phyloP scores from a whole-genome alignment of 768 basidiomycete species.

The Mycena indigotica region DNA sequence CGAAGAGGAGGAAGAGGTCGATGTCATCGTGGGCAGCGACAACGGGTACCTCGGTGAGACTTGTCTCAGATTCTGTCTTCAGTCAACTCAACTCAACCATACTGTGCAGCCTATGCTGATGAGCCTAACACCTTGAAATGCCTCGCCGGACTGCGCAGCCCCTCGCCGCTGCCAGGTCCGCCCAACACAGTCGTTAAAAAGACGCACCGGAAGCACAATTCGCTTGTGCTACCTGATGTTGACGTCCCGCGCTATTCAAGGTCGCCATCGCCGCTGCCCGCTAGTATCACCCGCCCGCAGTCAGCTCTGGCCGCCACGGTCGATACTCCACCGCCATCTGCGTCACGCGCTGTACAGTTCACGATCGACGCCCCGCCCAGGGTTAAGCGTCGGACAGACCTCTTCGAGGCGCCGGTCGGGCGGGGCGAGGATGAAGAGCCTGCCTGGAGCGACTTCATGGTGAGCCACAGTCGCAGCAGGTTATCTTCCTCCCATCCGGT shows the following conservation, averaged over 20 bases:
- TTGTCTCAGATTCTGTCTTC: neutral
- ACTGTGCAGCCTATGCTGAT: neutral
- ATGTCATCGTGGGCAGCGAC: neutral
- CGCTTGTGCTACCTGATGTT: neutral
- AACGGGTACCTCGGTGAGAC: neutral
- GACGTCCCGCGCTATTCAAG: no score
- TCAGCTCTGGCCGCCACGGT: neutral
- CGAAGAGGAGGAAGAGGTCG: neutral
- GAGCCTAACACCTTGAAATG: neutral
- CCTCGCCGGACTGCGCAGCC: neutral
- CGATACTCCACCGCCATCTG: neutral
- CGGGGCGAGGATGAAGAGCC: constrained; percentile 1
- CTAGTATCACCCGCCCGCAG: neutral
- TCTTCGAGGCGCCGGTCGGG: neutral
- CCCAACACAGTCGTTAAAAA: neutral
- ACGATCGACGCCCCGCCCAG: neutral
- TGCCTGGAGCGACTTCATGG: constrained; percentile 1
- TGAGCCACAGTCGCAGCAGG: no score
- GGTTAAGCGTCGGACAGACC: neutral
- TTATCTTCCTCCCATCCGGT: no score
- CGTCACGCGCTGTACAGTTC: neutral
- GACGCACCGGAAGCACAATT: neutral
- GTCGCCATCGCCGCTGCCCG: no score
- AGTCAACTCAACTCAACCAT: neutral
- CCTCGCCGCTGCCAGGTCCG: neutral